Base-by-base conservation (phyloP, 768 basidiomycete species). In the Auricularia auricula-judae region DNA sequence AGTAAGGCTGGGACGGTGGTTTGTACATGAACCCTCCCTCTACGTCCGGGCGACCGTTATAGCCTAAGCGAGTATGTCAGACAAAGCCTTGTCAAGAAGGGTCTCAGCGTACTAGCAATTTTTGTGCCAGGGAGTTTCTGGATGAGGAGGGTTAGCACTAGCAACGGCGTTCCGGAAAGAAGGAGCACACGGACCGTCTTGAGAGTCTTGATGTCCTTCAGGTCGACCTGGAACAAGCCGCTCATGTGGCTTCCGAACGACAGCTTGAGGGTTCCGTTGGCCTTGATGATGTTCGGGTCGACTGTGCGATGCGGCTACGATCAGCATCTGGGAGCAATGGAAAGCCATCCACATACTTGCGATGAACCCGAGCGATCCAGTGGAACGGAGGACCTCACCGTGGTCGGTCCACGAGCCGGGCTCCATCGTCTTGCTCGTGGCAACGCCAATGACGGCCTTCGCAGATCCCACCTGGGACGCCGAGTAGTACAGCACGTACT, bases 11-110 rank as follows among this genome's bases (percentile, higher is more conserved):
- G 4, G 8, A n/a, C 1, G 54, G 10, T 12, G 63, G 36, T 3
- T 60, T 36, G 56, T 64, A 64, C 35, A 64, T 16, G 63, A 64
- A 58, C 35, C 36, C 63, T 18, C 63, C 47, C 16, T 51, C 47
- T 1, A 51, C 10, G 39, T 42, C 8, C 21, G 47, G 18, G 47
- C 47, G 47, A 4, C 21, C 47, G 18, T 51, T 51, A 18, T 21
- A 16, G 47, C 47, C 47, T 21, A 18, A 16, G 47, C 11, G 47
- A 21, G 14, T 21, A 18, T 21, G 16, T 21, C 47, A 51, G 21
- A 18, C 11, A 11, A 44, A 16, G 47, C 18, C 11, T 4, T 12
- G 47, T 8, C 5, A 16, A 21, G 21, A 23, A 51, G 14, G 1
- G 7, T 4, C 39, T 18, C 21, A 18, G 10, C 10, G 43, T 44